Conservation (phyloP, 768 basidiomycete genomes). For the Leccinum subgranulosum region DNA sequence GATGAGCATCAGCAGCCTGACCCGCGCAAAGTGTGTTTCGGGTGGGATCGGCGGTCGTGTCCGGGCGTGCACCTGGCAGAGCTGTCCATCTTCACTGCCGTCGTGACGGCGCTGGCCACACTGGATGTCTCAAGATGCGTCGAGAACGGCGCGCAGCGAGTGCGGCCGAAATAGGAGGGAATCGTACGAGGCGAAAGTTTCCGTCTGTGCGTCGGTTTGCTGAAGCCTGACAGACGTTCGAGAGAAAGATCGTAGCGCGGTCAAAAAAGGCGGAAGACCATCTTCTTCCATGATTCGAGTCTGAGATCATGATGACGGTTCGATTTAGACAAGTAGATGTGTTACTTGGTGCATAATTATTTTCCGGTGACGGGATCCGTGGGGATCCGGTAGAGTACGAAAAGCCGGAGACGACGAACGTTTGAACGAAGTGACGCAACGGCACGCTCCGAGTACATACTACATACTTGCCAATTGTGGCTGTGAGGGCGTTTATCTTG, state of each 20-base stretch:
- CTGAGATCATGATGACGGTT: background rate
- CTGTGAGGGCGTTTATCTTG: background rate
- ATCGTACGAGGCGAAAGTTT: background rate
- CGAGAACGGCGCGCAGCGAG: background rate
- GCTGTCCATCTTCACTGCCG: constrained; percentile 5
- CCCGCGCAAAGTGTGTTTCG: constrained; percentile 10
- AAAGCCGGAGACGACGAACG: background rate
- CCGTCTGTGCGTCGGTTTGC: background rate
- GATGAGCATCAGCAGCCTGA: constrained; percentile 2
- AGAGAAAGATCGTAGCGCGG: background rate
- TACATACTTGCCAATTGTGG: background rate
- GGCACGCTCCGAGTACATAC: too few species aligned
- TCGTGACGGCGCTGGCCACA: constrained; percentile 4
- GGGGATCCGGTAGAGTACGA: too few species aligned
- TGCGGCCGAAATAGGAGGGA: background rate
- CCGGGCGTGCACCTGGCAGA: constrained; percentile 5
- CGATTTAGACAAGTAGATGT: background rate
- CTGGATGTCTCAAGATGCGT: constrained; percentile 6
- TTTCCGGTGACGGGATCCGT: too few species aligned
- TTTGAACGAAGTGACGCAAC: background rate
- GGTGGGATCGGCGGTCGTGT: constrained; percentile 10
- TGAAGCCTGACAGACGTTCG: too few species aligned
- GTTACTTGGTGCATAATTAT: too few species aligned
- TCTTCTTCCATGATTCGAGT: background rate
- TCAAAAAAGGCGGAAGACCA: background rate